Evolutionary conservation across 1,139 yeast species (phyloP), one percentile per base, ranked within the genome.

Genomic region (Oligophagozyma castellii): DNA sequence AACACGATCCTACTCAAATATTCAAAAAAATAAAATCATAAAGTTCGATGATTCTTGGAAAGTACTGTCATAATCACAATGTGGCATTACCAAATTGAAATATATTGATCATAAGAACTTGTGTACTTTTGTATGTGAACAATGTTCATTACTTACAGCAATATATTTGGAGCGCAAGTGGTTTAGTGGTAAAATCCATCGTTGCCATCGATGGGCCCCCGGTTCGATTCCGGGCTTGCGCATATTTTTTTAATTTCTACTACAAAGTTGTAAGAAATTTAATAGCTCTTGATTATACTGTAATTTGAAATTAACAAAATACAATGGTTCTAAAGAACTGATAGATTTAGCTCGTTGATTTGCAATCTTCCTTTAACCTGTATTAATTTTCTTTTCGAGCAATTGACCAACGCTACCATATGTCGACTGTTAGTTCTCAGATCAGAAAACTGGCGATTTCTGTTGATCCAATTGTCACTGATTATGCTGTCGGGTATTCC

Each of bases 371-470:
- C 7, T 18, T 7, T n/a, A 7, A 7, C 7, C n/a, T 7, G n/a
- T 18, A 18, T 7, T 7, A 18, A n/a, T 18, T 18, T 7, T 18
- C n/a, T 7, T 7, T 7, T 18, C 20, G 20, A n/a, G 7, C 7
- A 18, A n/a, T 18, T 7, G 20, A 18, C 8, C 20, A 7, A 18
- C n/a, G n/a, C n/a, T 7, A n/a, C 20, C 7, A 7, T 21, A 42
- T 39, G 43, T 26, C 48, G 10, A 55, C 55, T 28, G 42, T 58
- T 24, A 58, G 61, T 13, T 43, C 60, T 19, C 79, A 77, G 51
- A 74, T 86, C n/a, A 77, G 95, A 39, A 83, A 77, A 51, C 89
- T 94, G 0, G 92, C 76, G 5, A 92, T 94, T 3, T 65, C 80
- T 1, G 69, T 86, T 29, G 96, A 89, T 44, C 74, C 86, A 2